Percentiles rank a stretch among this genome's conserved stretches.
phyloP scores from a whole-genome alignment of 2,329 filamentous ascomycete species.

The Claviceps citrina region DNA sequence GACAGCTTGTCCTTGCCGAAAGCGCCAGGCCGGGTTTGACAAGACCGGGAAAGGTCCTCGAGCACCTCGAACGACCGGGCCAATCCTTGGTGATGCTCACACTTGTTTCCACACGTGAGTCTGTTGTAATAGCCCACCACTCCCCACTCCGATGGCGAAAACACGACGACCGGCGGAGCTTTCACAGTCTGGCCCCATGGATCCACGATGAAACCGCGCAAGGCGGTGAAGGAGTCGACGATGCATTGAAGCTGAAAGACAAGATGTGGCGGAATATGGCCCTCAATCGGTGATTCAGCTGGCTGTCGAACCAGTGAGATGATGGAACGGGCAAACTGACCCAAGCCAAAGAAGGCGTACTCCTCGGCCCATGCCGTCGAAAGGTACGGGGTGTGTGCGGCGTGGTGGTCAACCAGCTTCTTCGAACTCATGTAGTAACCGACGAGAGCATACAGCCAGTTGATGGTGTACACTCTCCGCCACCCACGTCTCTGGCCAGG shows the following conservation, averaged over 20 bases:
- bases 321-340: conserved; percentile 29
- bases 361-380: conserved; percentile 11
- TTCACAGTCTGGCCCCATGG: too few relatives aligned
- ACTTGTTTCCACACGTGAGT: background rate
- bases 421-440: conserved; percentile 23
- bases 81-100: background rate
- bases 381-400: background rate
- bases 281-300: conserved; percentile 20
- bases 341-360: conserved; percentile 27
- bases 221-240: conserved; percentile 30
- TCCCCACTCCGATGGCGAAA: background rate
- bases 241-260: conserved; percentile 36
- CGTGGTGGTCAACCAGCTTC: background rate
- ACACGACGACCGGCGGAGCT: background rate
- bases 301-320: conserved; percentile 31
- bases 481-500: conserved; percentile 26
- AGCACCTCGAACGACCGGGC: background rate
- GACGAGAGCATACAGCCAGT: conserved; percentile 36
- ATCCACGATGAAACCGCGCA: too few relatives aligned
- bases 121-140: background rate
- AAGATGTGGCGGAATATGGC: conserved; percentile 28
- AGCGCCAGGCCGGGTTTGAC: background rate
- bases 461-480: conserved; percentile 33
- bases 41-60: background rate
- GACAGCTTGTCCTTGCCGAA: background rate